Evolutionary conservation across 1,284 basidiomycete genomes (phyloP).

Genomic region (Phlebopus sp.): DNA sequence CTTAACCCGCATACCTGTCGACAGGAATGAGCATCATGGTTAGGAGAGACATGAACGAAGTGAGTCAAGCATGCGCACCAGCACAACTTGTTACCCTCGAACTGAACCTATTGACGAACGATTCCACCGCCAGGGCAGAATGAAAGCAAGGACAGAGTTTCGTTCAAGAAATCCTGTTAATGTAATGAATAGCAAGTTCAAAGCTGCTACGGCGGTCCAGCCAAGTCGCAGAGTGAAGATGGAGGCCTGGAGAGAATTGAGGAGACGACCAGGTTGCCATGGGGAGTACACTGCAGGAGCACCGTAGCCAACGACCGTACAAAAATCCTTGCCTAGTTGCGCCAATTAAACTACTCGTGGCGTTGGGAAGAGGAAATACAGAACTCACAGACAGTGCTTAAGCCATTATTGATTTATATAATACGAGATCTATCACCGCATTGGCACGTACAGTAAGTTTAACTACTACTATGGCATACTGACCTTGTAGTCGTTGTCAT

Average conservation of each 20-base stretch:
- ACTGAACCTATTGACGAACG: conserved; percentile 29
- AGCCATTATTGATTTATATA: no score
- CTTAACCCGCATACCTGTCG: conserved; percentile 43
- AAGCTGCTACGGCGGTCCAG: conserved; percentile 45
- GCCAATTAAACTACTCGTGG: no score
- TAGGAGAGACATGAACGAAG: conserved; percentile 1
- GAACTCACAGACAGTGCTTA: no score
- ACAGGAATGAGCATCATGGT: not conserved
- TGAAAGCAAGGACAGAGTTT: conserved; percentile 5
- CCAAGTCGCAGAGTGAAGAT: conserved; percentile 38
- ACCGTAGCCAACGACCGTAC: no score
- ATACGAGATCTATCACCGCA: no score
- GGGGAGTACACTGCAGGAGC: no score
- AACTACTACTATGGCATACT: no score
- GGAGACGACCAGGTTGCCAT: not conserved
- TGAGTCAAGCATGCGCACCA: conserved; percentile 1
- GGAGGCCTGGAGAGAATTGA: conserved; percentile 7
- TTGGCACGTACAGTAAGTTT: no score
- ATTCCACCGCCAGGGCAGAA: conserved; percentile 48
- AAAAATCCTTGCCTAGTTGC: no score
- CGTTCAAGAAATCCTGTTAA: conserved; percentile 9
- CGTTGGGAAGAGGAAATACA: no score
- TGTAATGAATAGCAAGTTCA: no score
- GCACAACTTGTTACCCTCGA: conserved; percentile 7
- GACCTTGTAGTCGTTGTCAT: not conserved